Evolutionary conservation across 2,329 filamentous ascomycete species (phyloP).

Genomic region (Neurospora sp.): DNA sequence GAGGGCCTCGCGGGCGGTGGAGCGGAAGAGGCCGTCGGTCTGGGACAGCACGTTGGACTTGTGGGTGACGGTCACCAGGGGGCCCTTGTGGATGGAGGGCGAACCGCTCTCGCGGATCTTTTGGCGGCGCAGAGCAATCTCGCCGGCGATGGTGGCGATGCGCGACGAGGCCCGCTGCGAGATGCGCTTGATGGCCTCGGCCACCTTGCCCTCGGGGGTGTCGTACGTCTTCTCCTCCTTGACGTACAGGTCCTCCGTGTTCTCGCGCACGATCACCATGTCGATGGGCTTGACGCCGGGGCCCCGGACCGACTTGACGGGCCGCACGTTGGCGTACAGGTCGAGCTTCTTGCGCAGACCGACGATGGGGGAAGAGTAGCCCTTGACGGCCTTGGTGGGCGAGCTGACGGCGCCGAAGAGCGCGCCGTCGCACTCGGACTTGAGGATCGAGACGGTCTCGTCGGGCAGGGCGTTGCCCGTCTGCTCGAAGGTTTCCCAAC

Average conservation of each 20-base stretch:
- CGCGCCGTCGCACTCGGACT: constrained; percentile 86
- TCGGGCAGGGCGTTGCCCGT: constrained; percentile 84
- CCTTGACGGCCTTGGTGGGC: constrained; percentile 78
- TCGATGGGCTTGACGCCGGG: constrained; percentile 66
- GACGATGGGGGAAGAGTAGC: constrained; percentile 95
- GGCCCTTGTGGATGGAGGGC: constrained; percentile 52
- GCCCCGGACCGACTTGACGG: constrained; percentile 68
- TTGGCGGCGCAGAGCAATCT: constrained; percentile 83
- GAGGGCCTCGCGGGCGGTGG: constrained; percentile 66
- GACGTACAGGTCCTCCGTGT: constrained; percentile 97
- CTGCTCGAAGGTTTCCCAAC: constrained; percentile 86
- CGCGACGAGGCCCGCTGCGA: constrained; percentile 73
- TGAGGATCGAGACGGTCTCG: constrained; percentile 79
- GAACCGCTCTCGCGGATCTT: constrained; percentile 57
- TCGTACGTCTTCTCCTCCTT: constrained; percentile 88
- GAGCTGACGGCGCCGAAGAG: constrained; percentile 95
- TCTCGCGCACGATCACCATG: constrained; percentile 96
- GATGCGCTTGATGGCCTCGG: constrained; percentile 97
- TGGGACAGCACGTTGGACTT: constrained; percentile 96
- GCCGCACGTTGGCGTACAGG: constrained; percentile 94
- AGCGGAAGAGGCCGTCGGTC: constrained; percentile 91
- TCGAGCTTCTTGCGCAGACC: constrained; percentile 90
- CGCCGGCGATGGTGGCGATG: constrained; percentile 87
- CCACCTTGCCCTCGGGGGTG: constrained; percentile 68
- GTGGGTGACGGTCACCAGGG: constrained; percentile 92